These are phyloP conservation scores for Fusarium sororula DNA, from an alignment of 2,329 filamentous ascomycete species.

Conservation along the genomic window DNA sequence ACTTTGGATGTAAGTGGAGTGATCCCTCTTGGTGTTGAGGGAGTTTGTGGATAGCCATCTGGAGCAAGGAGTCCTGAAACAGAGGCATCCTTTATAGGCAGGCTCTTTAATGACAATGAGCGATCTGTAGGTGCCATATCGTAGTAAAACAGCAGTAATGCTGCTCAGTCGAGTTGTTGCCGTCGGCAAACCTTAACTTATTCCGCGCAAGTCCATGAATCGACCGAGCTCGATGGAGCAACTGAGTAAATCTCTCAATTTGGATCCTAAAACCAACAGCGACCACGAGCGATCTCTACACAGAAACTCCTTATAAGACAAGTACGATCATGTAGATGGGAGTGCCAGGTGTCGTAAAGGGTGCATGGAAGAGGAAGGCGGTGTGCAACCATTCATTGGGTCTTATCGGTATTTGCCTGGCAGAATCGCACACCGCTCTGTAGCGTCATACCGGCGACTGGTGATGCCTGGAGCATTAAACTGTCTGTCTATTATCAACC, in stretches of 20 bases:
- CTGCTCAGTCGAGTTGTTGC: neutral
- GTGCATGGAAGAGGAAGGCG: constrained; percentile 36
- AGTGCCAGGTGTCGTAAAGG: constrained; percentile 41
- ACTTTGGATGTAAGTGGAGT: constrained; percentile 84
- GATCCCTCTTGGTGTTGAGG: constrained; percentile 49
- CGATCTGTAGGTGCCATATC: constrained; percentile 34
- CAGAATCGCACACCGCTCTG: constrained; percentile 41
- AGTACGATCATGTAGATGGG: neutral
- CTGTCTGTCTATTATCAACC: constrained; percentile 1
- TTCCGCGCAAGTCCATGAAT: constrained; percentile 1
- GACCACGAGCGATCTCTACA: neutral
- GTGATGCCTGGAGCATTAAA: constrained; percentile 38
- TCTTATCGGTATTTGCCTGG: constrained; percentile 39
- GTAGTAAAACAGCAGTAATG: neutral
- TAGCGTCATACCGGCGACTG: constrained; percentile 39
- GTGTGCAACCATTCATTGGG: constrained; percentile 18
- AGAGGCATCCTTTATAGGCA: constrained; percentile 40
- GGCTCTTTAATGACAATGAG: constrained; percentile 28
- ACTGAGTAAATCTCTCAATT: neutral
- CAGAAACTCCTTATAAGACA: neutral
- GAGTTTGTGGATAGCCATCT: constrained; percentile 91
- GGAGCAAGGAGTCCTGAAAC: constrained; percentile 69
- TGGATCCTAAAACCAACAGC: neutral
- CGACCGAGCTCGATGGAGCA: neutral
- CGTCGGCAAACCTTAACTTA: constrained; percentile 1